Evolutionary conservation across 495 filamentous ascomycete genomes (phyloP).

Genomic region (Penicillium lividum): DNA sequence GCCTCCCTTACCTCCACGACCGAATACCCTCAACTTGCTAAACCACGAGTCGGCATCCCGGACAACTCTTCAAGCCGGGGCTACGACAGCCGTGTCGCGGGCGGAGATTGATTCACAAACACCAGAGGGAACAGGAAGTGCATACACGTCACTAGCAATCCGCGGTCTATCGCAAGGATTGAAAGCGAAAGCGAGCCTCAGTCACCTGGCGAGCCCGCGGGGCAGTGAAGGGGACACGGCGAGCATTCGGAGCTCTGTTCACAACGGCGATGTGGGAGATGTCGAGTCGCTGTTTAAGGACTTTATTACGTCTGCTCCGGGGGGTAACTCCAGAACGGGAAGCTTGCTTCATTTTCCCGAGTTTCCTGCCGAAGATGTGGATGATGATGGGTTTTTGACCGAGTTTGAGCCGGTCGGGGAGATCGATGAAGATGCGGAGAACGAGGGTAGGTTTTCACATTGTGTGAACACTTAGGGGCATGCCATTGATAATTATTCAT

Average conservation of each 20-base stretch:
- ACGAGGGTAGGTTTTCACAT: constrained; percentile 58
- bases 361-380: constrained; percentile 53
- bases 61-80: constrained; percentile 62
- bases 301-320: constrained; percentile 40
- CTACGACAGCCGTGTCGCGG: constrained; percentile 80
- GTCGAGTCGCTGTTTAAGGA: constrained; percentile 86
- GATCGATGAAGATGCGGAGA: constrained; percentile 56
- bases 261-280: constrained; percentile 68
- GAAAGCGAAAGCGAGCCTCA: constrained; percentile 45
- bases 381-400: constrained; percentile 61
- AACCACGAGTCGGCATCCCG: constrained; percentile 41
- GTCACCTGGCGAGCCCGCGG: constrained; percentile 47
- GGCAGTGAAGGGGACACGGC: constrained; percentile 74
- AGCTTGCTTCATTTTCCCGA: constrained; percentile 51
- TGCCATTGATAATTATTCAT: constrained; percentile 7
- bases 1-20: constrained; percentile 72
- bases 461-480: not conserved
- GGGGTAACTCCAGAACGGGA: constrained; percentile 23
- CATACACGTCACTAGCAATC: constrained; percentile 52
- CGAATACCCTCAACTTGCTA: constrained; percentile 46
- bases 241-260: constrained; percentile 81
- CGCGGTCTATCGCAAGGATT: constrained; percentile 38
- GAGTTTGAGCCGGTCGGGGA: constrained; percentile 82
- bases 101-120: constrained; percentile 73
- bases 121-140: constrained; percentile 65